Conservation (phyloP, 2,329 filamentous ascomycete species). For the Fusarium keratoplasticum region DNA sequence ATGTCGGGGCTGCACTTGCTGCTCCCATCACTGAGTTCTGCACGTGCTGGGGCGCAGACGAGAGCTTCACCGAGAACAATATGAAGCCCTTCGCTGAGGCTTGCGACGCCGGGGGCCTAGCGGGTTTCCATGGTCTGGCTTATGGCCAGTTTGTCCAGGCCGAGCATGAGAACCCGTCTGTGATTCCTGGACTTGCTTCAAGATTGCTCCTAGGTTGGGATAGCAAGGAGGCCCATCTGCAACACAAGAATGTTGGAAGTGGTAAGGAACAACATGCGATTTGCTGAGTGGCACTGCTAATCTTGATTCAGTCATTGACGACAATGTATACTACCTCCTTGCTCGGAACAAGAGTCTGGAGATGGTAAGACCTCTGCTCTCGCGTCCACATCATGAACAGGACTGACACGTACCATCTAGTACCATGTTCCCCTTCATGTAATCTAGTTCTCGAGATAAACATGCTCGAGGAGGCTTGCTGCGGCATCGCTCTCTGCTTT, state of each 20-base stretch:
- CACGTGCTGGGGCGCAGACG: constrained; percentile 48
- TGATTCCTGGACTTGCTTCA: constrained; percentile 46
- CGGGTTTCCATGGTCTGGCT: constrained; percentile 48
- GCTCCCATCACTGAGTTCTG: constrained; percentile 55
- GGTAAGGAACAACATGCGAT: constrained; percentile 33
- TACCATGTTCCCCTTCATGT: constrained; percentile 44
- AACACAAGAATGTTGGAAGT: constrained; percentile 47
- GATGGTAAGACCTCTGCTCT: constrained; percentile 45
- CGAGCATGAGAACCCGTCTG: constrained; percentile 42
- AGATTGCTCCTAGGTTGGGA: constrained; percentile 55
- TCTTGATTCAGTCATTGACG: constrained; percentile 46
- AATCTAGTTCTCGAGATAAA: constrained; percentile 13
- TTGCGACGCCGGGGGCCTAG: constrained; percentile 37
- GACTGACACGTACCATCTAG: constrained; percentile 31
- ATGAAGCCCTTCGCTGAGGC: constrained; percentile 45
- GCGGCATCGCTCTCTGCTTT: background rate
- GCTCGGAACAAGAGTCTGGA: constrained; percentile 46
- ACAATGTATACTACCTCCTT: constrained; percentile 50
- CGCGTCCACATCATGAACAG: background rate
- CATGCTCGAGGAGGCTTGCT: background rate
- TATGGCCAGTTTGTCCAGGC: constrained; percentile 50
- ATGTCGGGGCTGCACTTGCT: constrained; percentile 44
- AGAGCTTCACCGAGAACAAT: constrained; percentile 47
- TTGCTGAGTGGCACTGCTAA: background rate
- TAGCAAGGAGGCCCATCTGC: constrained; percentile 52